phyloP scores from a whole-genome alignment of 805 yeast species.

The Saccharomycodes ludwigii region DNA sequence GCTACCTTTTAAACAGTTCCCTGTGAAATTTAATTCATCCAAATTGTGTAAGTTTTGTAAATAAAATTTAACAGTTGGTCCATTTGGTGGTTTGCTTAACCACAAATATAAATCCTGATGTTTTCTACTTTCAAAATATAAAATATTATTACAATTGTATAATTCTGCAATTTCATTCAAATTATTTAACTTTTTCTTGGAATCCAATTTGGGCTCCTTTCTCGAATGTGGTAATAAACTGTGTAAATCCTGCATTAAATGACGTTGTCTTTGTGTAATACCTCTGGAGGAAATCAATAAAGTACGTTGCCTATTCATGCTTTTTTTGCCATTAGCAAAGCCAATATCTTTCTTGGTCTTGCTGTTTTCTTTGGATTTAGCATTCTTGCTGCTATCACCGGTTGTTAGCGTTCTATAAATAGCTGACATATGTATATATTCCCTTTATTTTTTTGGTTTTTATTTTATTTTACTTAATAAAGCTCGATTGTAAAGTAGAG shows the following conservation, averaged over 20 bases:
- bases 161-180: conserved; percentile 93
- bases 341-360: too few species aligned
- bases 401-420: conserved; percentile 53
- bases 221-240: conserved; percentile 84
- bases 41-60: conserved; percentile 91
- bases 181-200: conserved; percentile 77
- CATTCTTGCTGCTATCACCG: conserved; percentile 26
- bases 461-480: too few species aligned
- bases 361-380: conserved; percentile 14
- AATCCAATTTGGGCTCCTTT: conserved; percentile 91
- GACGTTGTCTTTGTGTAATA: conserved; percentile 90
- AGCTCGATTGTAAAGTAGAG: too few species aligned
- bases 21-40: conserved; percentile 92
- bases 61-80: conserved; percentile 90
- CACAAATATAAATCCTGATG: conserved; percentile 91
- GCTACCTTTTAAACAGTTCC: conserved; percentile 90
- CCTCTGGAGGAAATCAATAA: conserved; percentile 89
- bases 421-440: conserved; percentile 73
- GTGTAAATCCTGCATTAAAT: conserved; percentile 70
- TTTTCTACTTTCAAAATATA: conserved; percentile 92
- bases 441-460: too few species aligned
- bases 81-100: conserved; percentile 94
- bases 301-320: conserved; percentile 78
- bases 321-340: conserved; percentile 33
- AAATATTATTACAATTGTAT: conserved; percentile 90